These are phyloP conservation scores for Linum lewisii DNA, from an alignment of 345 rosid genomes.

Conservation along the genomic window DNA sequence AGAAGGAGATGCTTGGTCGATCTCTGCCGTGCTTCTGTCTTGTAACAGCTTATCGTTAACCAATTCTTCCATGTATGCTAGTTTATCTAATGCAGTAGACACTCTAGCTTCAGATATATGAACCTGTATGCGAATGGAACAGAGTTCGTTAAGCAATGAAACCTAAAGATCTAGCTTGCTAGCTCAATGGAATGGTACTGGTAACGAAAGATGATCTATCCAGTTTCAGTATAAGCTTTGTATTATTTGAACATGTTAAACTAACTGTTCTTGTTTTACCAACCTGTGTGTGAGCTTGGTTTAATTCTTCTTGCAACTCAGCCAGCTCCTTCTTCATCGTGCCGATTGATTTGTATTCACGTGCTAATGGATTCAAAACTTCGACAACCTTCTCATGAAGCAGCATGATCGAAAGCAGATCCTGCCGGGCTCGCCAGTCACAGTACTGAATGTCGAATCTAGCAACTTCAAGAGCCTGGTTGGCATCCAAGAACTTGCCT, in stretches of 20 bases:
- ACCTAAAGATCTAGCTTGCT: no score
- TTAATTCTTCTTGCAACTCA: constrained; percentile 71
- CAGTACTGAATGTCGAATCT: constrained; percentile 84
- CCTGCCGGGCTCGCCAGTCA: constrained; percentile 98
- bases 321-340: constrained; percentile 89
- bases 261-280: neutral
- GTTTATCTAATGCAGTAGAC: constrained; percentile 75
- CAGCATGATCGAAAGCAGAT: constrained; percentile 81
- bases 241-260: no score
- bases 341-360: constrained; percentile 90
- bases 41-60: constrained; percentile 73
- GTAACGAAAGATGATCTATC: no score
- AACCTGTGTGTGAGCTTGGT: constrained; percentile 85
- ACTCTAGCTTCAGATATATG: constrained; percentile 97
- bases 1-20: constrained; percentile 36
- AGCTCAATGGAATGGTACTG: no score
- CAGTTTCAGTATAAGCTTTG: no score
- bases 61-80: constrained; percentile 88
- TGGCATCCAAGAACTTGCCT: constrained; percentile 79
- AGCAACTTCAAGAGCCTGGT: constrained; percentile 91
- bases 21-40: constrained; percentile 37
- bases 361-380: constrained; percentile 92
- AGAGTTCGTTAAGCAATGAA: constrained; percentile 7
- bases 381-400: constrained; percentile 99
- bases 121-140: constrained; percentile 49